Evolutionary conservation across 2,329 filamentous ascomycete species (phyloP), one percentile per base, ranked within the genome.

Genomic region (Diaporthe sp.): DNA sequence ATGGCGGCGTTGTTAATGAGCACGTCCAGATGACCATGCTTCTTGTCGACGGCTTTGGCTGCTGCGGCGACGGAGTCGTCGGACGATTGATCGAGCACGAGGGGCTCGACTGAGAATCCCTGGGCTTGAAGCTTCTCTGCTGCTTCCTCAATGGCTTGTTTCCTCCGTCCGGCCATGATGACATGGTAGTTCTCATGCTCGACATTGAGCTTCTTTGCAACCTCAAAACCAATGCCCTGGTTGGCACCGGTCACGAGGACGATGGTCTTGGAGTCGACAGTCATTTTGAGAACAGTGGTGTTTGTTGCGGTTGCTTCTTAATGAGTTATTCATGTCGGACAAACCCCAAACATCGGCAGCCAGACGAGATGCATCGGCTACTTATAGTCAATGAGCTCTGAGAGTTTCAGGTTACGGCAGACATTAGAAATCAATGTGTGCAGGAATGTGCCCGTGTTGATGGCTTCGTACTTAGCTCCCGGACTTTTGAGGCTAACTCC

Each of bases 171-270:
- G 13, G 82, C 80, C 53, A 87, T 76, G 51, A 88, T 80, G 72
- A 87, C 79, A 75, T 85, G 82, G 78, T 86, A 86, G 72, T 82
- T 79, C 19, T 79, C 77, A 61, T 82, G 79, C 19, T 84, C 83
- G 28, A 81, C 79, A 12, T 82, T 80, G 28, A 88, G 79, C 49
- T 85, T 83, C 73, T 84, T 84, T 28, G 83, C 82, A 9, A 82
- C 83, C 73, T 85, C 84, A 76, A 84, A 85, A 67, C 86, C 86
- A 28, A 87, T 83, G 61, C 86, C 86, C 77, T 84, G 82, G 78
- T 86, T 88, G 49, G 82, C 85, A 9, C 85, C 85, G 8, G 84
- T 84, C 60, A 87, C 79, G 60, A 86, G 82, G 62, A 82, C 76
- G 42, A 77, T 73, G 15, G 70, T 76, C 49, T 73, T 73, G 28